phyloP scores from a whole-genome alignment of 2,329 filamentous ascomycete species.

The Aschersonia sp. region DNA sequence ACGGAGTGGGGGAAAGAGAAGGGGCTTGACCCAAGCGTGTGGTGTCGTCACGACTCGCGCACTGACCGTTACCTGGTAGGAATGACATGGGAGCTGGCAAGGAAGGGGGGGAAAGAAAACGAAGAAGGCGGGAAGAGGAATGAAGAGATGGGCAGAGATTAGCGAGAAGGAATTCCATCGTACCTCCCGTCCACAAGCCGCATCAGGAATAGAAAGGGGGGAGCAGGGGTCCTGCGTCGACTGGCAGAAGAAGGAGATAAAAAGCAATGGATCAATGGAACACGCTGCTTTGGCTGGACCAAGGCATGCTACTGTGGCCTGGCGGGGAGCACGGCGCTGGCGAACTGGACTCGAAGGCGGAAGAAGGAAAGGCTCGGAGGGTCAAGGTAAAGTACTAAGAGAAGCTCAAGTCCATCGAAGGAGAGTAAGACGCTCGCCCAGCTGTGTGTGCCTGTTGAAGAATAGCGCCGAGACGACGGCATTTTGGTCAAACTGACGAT shows the following conservation, averaged over 20 bases:
- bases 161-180: neutral
- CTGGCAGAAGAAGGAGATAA: neutral
- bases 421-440: too few relatives aligned
- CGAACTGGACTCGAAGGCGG: too few relatives aligned
- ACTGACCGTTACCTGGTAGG: neutral
- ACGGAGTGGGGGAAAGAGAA: neutral
- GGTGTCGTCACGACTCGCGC: slow-evolving; percentile 2
- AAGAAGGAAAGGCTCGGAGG: too few relatives aligned
- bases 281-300: too few relatives aligned
- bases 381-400: too few relatives aligned
- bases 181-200: neutral
- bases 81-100: neutral
- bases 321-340: too few relatives aligned
- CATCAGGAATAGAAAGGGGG: neutral
- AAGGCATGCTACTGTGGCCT: too few relatives aligned
- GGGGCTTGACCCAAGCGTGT: neutral
- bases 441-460: too few relatives aligned
- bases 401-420: too few relatives aligned
- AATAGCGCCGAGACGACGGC: neutral
- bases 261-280: neutral
- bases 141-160: neutral
- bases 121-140: neutral
- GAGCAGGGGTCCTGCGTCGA: too few relatives aligned
- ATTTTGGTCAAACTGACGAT: neutral
- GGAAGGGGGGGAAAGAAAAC: neutral